Evolutionary conservation across 805 yeast species (phyloP).

Genomic region (Osmozyma mogii): DNA sequence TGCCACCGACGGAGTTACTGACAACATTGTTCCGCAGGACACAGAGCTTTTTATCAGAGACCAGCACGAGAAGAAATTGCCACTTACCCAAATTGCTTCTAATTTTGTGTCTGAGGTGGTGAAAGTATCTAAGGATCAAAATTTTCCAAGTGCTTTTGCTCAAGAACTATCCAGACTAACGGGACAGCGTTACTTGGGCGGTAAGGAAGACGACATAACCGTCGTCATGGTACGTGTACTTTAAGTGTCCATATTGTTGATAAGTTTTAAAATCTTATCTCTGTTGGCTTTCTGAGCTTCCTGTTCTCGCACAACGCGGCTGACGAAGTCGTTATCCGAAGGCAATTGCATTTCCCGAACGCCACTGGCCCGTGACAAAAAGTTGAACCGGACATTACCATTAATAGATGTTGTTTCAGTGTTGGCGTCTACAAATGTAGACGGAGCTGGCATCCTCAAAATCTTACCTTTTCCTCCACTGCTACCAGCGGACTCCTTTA

Average conservation of each 20-base stretch:
- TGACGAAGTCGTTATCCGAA: slow-evolving; percentile 44
- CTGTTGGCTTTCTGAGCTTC: slow-evolving; percentile 45
- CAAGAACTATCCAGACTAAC: slow-evolving; percentile 62
- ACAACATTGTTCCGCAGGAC: slow-evolving; percentile 69
- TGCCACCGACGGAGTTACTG: slow-evolving; percentile 92
- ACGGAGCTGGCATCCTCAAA: slow-evolving; percentile 20
- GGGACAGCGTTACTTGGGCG: slow-evolving; percentile 72
- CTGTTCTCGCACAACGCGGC: slow-evolving; percentile 43
- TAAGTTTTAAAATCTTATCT: slow-evolving; percentile 49
- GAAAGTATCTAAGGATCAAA: slow-evolving; percentile 60
- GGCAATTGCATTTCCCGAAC: slow-evolving; percentile 46
- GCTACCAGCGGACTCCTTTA: slow-evolving; percentile 1
- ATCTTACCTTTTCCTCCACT: background rate
- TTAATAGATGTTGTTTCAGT: slow-evolving; percentile 19
- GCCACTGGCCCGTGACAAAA: slow-evolving; percentile 49
- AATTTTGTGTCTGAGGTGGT: slow-evolving; percentile 61
- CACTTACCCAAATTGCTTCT: slow-evolving; percentile 40
- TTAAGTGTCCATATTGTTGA: slow-evolving; percentile 29
- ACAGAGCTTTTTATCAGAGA: slow-evolving; percentile 63
- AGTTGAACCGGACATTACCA: slow-evolving; percentile 29
- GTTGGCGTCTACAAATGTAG: slow-evolving; percentile 4
- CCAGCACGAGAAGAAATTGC: slow-evolving; percentile 23
- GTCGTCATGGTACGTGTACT: slow-evolving; percentile 47
- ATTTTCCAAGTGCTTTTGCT: slow-evolving; percentile 79
- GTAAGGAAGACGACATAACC: slow-evolving; percentile 94